A percentile compares a stretch with the other conserved stretches of the same genome.
phyloP scores from a whole-genome alignment of 1,284 basidiomycete species.

The Golubevia sp. region DNA sequence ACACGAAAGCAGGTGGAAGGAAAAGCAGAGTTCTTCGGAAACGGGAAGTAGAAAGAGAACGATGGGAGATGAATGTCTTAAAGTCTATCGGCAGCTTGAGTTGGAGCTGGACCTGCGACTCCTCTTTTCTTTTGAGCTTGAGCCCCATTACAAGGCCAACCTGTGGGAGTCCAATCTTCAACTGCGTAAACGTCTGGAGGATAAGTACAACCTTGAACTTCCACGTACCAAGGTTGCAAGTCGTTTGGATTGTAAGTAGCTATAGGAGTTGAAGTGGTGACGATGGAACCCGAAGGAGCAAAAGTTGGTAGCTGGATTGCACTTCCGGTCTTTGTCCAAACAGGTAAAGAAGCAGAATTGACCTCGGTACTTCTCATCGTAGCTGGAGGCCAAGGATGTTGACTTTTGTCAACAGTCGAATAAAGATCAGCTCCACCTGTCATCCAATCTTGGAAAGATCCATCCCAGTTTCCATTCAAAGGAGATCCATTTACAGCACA shows the following conservation, averaged over 20 bases:
- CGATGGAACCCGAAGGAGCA: conserved; percentile 24
- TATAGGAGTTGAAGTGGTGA: conserved; percentile 15
- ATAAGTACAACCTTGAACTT: conserved; percentile 33
- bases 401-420: conserved; percentile 12
- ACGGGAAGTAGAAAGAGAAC: too few species aligned
- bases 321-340: conserved; percentile 4
- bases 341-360: conserved; percentile 1
- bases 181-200: conserved; percentile 25
- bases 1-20: too few species aligned
- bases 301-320: conserved; percentile 20
- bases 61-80: too few species aligned
- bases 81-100: too few species aligned
- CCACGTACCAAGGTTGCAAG: conserved; percentile 17
- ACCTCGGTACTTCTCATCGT: conserved; percentile 19
- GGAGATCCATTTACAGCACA: conserved; percentile 8
- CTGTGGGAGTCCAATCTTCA: conserved; percentile 12
- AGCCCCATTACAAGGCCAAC: conserved; percentile 27
- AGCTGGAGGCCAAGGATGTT: conserved; percentile 28
- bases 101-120: too few species aligned
- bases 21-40: too few species aligned
- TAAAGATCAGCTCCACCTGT: conserved; percentile 29
- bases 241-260: conserved; percentile 12
- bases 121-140: neutral
- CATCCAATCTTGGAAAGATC: conserved; percentile 26
- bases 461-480: conserved; percentile 17